Percentiles rank a stretch among this genome's conserved stretches.
Conservation (phyloP, 208 protist genomes). For the Wallacemonas collosoma region DNA sequence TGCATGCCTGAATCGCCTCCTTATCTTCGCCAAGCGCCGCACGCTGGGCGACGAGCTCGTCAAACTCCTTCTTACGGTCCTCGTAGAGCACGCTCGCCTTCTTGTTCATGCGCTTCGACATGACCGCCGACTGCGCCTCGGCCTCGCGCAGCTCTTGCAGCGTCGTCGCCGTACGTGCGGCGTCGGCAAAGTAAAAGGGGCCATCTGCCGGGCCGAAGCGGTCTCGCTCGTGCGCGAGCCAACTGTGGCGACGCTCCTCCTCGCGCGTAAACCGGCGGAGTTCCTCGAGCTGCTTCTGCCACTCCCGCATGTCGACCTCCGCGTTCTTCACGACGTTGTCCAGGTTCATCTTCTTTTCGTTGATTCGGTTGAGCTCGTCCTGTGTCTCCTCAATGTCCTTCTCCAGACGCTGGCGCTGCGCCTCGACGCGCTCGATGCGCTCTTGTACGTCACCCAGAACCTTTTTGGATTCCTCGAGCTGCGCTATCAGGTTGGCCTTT, state of each 20-base stretch:
- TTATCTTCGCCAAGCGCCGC: constrained; percentile 95
- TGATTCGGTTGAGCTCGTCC: constrained; percentile 64
- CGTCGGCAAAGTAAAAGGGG: constrained; percentile 73
- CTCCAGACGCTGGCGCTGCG: constrained; percentile 63
- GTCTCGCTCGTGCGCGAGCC: constrained; percentile 49
- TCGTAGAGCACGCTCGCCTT: constrained; percentile 96
- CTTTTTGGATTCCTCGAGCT: constrained; percentile 34
- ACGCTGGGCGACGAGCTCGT: constrained; percentile 96
- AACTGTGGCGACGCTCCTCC: constrained; percentile 62
- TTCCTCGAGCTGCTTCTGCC: constrained; percentile 49
- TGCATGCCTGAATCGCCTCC: constrained; percentile 95
- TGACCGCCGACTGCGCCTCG: constrained; percentile 65
- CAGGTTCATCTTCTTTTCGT: constrained; percentile 56
- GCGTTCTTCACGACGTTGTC: constrained; percentile 75
- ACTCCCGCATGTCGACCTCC: constrained; percentile 78
- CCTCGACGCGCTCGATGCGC: constrained; percentile 37
- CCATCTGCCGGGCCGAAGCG: constrained; percentile 47
- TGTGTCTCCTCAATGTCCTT: constrained; percentile 80
- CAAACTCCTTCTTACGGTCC: constrained; percentile 96
- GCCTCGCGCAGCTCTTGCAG: constrained; percentile 76
- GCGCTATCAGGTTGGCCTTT: constrained; percentile 32
- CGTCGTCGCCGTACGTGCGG: constrained; percentile 53
- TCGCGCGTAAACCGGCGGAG: constrained; percentile 54
- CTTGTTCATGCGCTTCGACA: constrained; percentile 88
- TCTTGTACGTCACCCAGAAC: constrained; percentile 52